Base-by-base conservation (phyloP, 163 green algal genomes). In the Smithsoniella earleae region DNA sequence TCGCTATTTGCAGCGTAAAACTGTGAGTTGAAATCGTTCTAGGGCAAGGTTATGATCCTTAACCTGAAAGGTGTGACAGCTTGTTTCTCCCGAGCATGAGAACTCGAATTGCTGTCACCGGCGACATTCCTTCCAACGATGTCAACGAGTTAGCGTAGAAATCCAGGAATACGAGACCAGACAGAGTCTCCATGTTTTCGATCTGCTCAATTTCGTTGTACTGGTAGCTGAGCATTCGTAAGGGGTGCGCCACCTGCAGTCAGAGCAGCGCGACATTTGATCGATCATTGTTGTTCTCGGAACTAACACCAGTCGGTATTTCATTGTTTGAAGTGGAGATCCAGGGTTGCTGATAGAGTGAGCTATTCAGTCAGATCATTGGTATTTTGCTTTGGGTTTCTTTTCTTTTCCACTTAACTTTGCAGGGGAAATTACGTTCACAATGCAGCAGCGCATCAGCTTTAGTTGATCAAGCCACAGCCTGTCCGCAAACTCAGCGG, bases 171-270 rank as follows among this genome's bases (percentile, higher is more conserved):
- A 34, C 58, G 5, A 69, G 58, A 30, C 43, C 58, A 0, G 58
- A n/a, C 27, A 30, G 43, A 25, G n/a, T 5, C 1, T 43, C 27
- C n/a, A 69, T 33, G 20, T 69, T 30, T 36, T 69, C 58, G 4
- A 69, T 34, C 5, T 13, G 0, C n/a, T 36, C 8, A 13, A 69
- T 69, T 30, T 36, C 34, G 20, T 69, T 69, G 58, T 69, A 69
- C 58, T 69, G 58, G 25, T 69, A 69, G 58, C 58, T 69, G 6
- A 69, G 58, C 58, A 69, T 69, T 30, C 58, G 58, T 3, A 69
- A 34, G 5, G 31, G 27, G 30, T 69, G 27, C 22, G n/a, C 25
- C 6, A 18, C 6, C 58, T 69, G 58, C 58, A 69, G 16, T 27
- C 43, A 54, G 16, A 54, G 43, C 43, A 54, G 43, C 43, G 43